Percentiles rank a stretch among this genome's conserved stretches.
phyloP scores from a whole-genome alignment of 2,329 filamentous ascomycete genomes.

The Sclerotinia glacialis region DNA sequence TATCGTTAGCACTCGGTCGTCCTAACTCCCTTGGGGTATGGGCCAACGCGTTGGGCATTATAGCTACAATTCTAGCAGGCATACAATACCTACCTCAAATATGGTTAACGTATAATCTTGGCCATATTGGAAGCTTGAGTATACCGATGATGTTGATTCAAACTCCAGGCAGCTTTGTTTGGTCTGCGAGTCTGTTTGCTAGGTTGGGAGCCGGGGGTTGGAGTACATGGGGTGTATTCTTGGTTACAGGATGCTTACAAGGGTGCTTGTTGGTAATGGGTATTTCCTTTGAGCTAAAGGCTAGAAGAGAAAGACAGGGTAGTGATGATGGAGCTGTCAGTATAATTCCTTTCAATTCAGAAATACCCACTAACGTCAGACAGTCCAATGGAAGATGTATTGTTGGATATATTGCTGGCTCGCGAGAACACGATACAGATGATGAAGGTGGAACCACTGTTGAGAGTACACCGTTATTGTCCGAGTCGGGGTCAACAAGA shows the following conservation, averaged over 20 bases:
- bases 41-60: conserved; percentile 82
- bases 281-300: conserved; percentile 65
- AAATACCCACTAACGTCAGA: conserved; percentile 15
- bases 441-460: conserved; percentile 26
- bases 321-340: conserved; percentile 25
- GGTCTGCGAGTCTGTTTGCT: conserved; percentile 77
- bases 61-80: conserved; percentile 73
- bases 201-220: conserved; percentile 80
- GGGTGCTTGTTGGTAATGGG: conserved; percentile 77
- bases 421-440: conserved; percentile 24
- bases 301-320: conserved; percentile 26
- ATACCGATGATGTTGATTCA: conserved; percentile 99
- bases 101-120: conserved; percentile 80
- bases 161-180: conserved; percentile 87
- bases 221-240: conserved; percentile 93
- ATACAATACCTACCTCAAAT: conserved; percentile 97
- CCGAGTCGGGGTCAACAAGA: conserved; percentile 14
- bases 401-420: conserved; percentile 24
- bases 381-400: conserved; percentile 24
- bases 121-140: conserved; percentile 85
- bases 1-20: conserved; percentile 61
- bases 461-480: conserved; percentile 23
- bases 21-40: conserved; percentile 67
- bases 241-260: conserved; percentile 83
- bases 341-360: background rate